Percentiles rank a stretch among this genome's conserved stretches.
These are phyloP conservation scores for Lactarius vividus DNA, from an alignment of 768 basidiomycete species.

Conservation along the genomic window DNA sequence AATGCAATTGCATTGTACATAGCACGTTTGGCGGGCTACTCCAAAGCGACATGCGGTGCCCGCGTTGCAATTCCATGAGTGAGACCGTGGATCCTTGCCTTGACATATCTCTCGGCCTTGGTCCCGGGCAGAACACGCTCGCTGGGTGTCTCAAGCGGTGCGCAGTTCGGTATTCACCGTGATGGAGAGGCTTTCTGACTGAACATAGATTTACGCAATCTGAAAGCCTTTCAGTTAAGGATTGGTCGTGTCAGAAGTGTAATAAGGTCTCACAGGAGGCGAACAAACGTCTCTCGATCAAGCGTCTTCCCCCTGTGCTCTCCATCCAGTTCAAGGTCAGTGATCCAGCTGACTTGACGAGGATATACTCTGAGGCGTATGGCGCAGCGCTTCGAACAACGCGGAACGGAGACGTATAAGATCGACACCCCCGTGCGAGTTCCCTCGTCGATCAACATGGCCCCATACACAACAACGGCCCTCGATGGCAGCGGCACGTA, in stretches of 20 bases:
- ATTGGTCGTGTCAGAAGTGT: conserved; percentile 84
- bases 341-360: not conserved
- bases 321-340: conserved; percentile 95
- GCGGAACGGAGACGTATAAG: conserved; percentile 59
- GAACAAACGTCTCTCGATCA: conserved; percentile 81
- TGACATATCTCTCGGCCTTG: conserved; percentile 86
- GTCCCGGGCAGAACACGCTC: conserved; percentile 59
- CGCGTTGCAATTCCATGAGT: conserved; percentile 74
- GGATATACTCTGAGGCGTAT: conserved; percentile 9
- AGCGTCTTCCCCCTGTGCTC: conserved; percentile 82
- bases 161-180: conserved; percentile 20
- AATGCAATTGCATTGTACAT: conserved; percentile 90
- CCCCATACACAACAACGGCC: conserved; percentile 71
- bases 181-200: conserved; percentile 10
- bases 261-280: conserved; percentile 73
- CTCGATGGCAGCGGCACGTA: conserved; percentile 43
- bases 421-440: conserved; percentile 82
- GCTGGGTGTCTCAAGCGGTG: conserved; percentile 74
- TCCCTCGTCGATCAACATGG: conserved; percentile 84
- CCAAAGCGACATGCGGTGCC: conserved; percentile 88
- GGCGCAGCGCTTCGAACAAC: conserved; percentile 86
- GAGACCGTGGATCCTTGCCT: conserved; percentile 86
- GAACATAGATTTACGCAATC: conserved; percentile 70
- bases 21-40: conserved; percentile 84
- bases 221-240: conserved; percentile 79